Base-by-base conservation (phyloP, 1,284 basidiomycete genomes). In the Cryptococcus sp. region DNA sequence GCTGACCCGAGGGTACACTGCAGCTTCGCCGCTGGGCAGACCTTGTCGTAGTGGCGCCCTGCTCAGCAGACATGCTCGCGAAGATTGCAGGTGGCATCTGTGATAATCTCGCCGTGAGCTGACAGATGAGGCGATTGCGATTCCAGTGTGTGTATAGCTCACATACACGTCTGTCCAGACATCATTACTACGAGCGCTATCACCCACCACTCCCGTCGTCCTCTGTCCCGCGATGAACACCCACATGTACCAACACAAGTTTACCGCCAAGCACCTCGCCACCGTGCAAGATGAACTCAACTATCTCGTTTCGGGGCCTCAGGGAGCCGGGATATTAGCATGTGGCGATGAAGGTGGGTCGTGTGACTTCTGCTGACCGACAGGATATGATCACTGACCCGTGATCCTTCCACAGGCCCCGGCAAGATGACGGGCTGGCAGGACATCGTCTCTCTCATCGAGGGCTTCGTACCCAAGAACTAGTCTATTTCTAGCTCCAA, bases 221-320 rank as follows among this genome's bases (percentile, higher is more conserved):
- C 77, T 98, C 35, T 98, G 94, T 68, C 96, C 95, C 3, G 95
- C 96, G 0, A 98, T 98, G 95, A 98, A 98, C 75, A 98, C 94
- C 5, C 80, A 90, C 63, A 98, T 98, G 95, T 98, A 89, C 72
- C 83, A 89, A 61, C 93, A 98, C 70, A 91, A 92, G n/a, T 80
- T 98, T 37, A 98, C 95, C 0, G 82, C 82, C 2, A 83, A 86
- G 58, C 95, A 98, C 67, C 72, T 97, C 21, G 80, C 82, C 11
- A 69, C 87, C 36, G 81, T 92, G 1, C 80, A 79, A 18, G 86
- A 92, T 1, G 82, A 87, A 44, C 82, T 96, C 11, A 82, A 83
- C 1, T 97, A 96, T 70, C 78, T 84, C 39, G 82, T 98, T 8
- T 80, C 87, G 3, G 93, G 94, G 0, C 95, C 94, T 0, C 75